Percentiles rank a stretch among this genome's conserved stretches.
Conservation (phyloP, 345 rosid species). For the Eucalyptus curtisii region DNA sequence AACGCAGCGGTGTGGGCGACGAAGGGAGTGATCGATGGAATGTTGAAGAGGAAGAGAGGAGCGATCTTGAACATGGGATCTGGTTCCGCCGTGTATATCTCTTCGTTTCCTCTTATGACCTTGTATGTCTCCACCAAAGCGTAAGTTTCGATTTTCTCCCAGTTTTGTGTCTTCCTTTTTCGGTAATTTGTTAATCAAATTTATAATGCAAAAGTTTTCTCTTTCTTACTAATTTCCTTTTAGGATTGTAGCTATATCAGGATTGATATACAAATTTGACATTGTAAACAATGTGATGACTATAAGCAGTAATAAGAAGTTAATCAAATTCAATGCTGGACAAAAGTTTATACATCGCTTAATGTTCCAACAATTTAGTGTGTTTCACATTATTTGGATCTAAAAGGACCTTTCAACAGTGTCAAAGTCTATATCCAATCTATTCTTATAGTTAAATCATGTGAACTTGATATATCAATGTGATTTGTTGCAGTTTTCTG, state of each 20-base stretch:
- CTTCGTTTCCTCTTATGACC: slow-evolving; percentile 1
- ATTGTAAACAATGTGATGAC: not conserved
- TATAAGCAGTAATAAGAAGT: not conserved
- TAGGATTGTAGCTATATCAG: too few relatives aligned
- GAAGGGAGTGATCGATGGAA: slow-evolving; percentile 14
- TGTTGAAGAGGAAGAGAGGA: slow-evolving; percentile 39
- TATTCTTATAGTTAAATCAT: too few relatives aligned
- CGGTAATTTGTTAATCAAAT: too few relatives aligned
- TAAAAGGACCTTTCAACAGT: too few relatives aligned
- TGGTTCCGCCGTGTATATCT: slow-evolving; percentile 1
- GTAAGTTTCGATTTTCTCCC: not conserved
- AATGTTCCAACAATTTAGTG: too few relatives aligned
- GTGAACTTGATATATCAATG: too few relatives aligned
- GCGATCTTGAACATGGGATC: slow-evolving; percentile 41
- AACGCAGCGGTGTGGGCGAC: slow-evolving; percentile 27
- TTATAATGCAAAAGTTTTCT: not conserved
- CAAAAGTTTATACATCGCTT: too few relatives aligned
- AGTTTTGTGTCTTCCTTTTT: too few relatives aligned
- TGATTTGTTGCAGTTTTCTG: slow-evolving; percentile 11
- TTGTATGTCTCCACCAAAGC: slow-evolving; percentile 40
- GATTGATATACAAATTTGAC: not conserved
- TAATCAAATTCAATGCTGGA: too few relatives aligned
- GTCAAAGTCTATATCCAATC: too few relatives aligned
- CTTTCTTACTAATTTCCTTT: not conserved
- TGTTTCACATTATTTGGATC: too few relatives aligned